Percentiles rank a stretch among this genome's conserved stretches.
Conservation (phyloP, 331 rosid species). For the Cucumis variabilis region DNA sequence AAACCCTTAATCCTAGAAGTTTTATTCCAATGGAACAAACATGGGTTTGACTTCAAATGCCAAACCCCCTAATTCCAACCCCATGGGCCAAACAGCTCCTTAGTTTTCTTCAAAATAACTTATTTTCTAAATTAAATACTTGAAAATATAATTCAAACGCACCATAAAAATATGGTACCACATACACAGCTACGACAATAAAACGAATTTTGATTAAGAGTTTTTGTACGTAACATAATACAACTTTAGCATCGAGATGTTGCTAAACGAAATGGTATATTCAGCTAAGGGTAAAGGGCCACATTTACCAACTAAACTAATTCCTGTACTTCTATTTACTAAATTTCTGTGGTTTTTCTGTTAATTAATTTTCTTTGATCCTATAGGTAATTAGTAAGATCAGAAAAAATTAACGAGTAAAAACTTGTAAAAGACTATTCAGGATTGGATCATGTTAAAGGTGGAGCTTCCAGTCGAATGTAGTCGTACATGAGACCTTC, state of each 20-base stretch:
- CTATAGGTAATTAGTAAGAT: background rate
- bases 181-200: background rate
- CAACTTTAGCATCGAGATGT: background rate
- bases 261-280: background rate
- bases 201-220: background rate
- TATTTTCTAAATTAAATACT: too few relatives aligned
- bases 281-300: background rate
- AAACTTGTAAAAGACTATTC: background rate
- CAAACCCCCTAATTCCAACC: too few relatives aligned
- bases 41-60: too few relatives aligned
- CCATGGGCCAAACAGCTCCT: too few relatives aligned
- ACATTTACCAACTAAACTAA: background rate
- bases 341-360: conserved; percentile 9
- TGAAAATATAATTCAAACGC: too few relatives aligned
- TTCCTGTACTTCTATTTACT: background rate
- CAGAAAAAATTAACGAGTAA: too few relatives aligned
- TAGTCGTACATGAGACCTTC: conserved; percentile 91
- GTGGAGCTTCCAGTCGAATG: conserved; percentile 78
- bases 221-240: background rate
- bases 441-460: conserved; percentile 18
- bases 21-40: too few relatives aligned
- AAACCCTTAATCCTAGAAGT: too few relatives aligned
- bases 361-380: background rate
- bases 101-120: too few relatives aligned
- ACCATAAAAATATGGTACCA: background rate